Conservation (phyloP, 2,329 filamentous ascomycete genomes). For the Fusarium phyllophilum region DNA sequence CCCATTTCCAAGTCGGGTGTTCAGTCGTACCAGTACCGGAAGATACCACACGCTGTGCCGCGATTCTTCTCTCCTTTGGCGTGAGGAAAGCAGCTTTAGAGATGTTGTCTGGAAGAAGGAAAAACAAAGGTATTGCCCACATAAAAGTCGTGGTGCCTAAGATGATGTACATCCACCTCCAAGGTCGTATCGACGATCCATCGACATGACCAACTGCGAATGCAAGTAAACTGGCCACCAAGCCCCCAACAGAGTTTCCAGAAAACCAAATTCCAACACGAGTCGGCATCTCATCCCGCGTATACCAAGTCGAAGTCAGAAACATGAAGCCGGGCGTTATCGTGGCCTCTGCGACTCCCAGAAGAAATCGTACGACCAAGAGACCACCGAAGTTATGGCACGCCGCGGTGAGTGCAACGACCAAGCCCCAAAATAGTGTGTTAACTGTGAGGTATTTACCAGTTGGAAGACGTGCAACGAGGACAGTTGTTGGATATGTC, state of each 20-base stretch:
- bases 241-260: conserved; percentile 60
- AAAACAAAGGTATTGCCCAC: conserved; percentile 60
- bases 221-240: conserved; percentile 61
- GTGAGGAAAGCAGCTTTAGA: conserved; percentile 67
- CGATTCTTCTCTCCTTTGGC: conserved; percentile 60
- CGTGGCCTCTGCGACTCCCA: conserved; percentile 65
- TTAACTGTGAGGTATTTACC: conserved; percentile 60
- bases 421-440: conserved; percentile 61
- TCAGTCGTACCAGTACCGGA: conserved; percentile 64
- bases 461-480: conserved; percentile 59
- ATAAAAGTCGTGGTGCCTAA: conserved; percentile 62
- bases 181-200: conserved; percentile 55
- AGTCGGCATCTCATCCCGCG: conserved; percentile 64
- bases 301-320: conserved; percentile 66
- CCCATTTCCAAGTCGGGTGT: conserved; percentile 59
- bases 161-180: conserved; percentile 69
- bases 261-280: conserved; percentile 67
- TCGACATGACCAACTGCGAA: conserved; percentile 67
- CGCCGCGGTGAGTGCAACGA: conserved; percentile 57
- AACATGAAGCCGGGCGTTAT: conserved; percentile 66
- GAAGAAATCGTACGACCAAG: conserved; percentile 61
- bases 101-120: conserved; percentile 63
- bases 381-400: conserved; percentile 61
- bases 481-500: conserved; percentile 60
- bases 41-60: conserved; percentile 57